These are phyloP conservation scores for Xylaria sp. DNA, from an alignment of 2,329 filamentous ascomycete species.

Conservation along the genomic window DNA sequence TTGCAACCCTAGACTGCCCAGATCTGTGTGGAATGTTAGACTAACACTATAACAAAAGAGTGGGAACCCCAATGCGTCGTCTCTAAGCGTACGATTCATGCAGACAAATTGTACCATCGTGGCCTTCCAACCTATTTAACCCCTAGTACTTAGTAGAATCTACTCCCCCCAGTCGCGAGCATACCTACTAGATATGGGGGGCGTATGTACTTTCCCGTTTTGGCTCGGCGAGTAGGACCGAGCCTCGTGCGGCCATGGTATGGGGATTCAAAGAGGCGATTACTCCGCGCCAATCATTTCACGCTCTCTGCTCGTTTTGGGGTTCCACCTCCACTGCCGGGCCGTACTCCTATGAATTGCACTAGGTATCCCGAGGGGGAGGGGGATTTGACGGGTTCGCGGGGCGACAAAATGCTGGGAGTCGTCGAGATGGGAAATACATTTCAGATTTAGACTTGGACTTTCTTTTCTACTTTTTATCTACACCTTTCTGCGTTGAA, in stretches of 20 bases:
- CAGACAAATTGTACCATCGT: neutral
- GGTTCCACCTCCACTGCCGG: constrained; percentile 22
- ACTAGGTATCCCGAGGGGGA: constrained; percentile 22
- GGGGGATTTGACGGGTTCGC: constrained; percentile 26
- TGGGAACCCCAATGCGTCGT: neutral
- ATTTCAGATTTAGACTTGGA: neutral
- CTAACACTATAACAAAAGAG: neutral
- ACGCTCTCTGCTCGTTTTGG: constrained; percentile 14
- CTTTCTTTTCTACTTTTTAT: constrained; percentile 9
- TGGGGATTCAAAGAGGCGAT: constrained; percentile 16
- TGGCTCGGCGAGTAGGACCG: constrained; percentile 28
- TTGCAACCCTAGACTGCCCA: constrained; percentile 1
- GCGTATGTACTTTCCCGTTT: constrained; percentile 26
- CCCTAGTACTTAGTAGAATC: constrained; percentile 1
- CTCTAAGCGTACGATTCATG: constrained; percentile 4
- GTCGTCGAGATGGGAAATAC: constrained; percentile 10
- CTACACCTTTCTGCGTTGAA: constrained; percentile 1
- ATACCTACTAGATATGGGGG: neutral
- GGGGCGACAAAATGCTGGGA: constrained; percentile 18
- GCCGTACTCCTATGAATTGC: constrained; percentile 22
- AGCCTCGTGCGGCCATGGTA: constrained; percentile 22
- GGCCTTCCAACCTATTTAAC: no score
- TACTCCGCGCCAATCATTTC: constrained; percentile 30
- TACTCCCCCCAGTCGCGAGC: constrained; percentile 1
- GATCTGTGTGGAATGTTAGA: neutral